These are phyloP conservation scores for Solanum habrochaites DNA, from an alignment of 257 asterid species.

Conservation along the genomic window DNA sequence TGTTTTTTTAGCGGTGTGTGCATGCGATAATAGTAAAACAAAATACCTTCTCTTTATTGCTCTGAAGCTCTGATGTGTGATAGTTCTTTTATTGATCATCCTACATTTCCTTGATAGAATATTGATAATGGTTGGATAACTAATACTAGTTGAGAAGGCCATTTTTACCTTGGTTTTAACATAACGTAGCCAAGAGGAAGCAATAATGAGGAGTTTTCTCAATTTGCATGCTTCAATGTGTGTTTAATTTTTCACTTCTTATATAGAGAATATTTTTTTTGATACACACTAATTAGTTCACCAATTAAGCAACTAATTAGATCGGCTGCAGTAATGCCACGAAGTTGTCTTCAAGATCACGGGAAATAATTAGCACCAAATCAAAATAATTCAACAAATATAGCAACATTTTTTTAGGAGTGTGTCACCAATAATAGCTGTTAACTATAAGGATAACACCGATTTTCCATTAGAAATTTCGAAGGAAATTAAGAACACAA, in stretches of 20 bases:
- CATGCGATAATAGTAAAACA: not conserved
- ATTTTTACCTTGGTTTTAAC: not conserved
- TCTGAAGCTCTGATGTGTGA: conserved; percentile 22
- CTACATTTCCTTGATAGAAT: not conserved
- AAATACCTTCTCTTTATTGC: conserved; percentile 23
- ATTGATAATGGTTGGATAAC: not conserved
- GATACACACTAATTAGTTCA: not conserved
- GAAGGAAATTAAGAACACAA: no score
- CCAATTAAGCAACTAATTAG: not conserved
- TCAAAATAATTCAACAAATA: not conserved
- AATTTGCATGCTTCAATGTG: not conserved
- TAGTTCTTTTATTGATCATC: not conserved
- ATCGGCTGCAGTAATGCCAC: not conserved
- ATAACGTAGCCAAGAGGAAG: not conserved
- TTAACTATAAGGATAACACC: not conserved
- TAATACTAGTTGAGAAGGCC: not conserved
- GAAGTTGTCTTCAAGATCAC: not conserved
- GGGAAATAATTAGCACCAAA: not conserved
- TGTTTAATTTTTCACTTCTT: not conserved
- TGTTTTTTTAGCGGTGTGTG: not conserved
- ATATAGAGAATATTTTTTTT: not conserved
- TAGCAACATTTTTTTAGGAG: not conserved
- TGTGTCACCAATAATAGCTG: not conserved
- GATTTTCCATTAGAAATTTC: not conserved
- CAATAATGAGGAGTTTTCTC: not conserved